Evolutionary conservation across 345 rosid species (phyloP), one percentile per base, ranked within the genome.

Genomic region (Kandelia obovata): DNA sequence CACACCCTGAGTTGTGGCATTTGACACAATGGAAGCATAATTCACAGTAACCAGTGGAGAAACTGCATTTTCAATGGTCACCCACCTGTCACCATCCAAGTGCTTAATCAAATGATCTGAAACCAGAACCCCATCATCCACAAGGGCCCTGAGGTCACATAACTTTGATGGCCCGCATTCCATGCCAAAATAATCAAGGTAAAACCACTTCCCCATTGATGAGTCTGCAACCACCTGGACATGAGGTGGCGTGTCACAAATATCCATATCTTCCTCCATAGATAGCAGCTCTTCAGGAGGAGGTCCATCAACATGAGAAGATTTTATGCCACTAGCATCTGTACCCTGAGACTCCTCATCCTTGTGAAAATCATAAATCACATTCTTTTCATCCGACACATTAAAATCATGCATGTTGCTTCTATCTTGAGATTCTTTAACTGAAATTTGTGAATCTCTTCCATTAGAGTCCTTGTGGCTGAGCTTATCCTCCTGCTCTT

Each of bases 201-300:
- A 96, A 85, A 89, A 81, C 99, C 99, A 96, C 80, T 84, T 92
- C 64, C 97, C 98, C 31, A 82, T 60, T 2, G 83, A 81, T 30
- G 86, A 80, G 76, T 90, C 96, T 53, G 84, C 75, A 61, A 78
- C 79, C 46, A 77, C 34, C 32, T 96, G 85, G 68, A 61, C 83
- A 85, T 96, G 96, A 66, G 99, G 99, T 37, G 99, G 96, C 0
- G 96, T 90, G 75, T 95, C 93, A 74, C 96, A 86, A 67, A 95
- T 95, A 79, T 95, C 99, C 99, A 95, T 96, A 81, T 96, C 99
- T 82, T 92, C 99, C 87, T 96, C 99, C 99, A 96, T 96, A 34
- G 99, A 96, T 26, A 75, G 83, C 80, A 86, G 79, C 82, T 89
- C 98, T 79, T 85, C 92, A 28, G 79, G 81, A 76, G 84, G 84